Conservation (phyloP, 225 moss, liverwort and hornwort genomes). For the Pseudisothecium myosuroides region DNA sequence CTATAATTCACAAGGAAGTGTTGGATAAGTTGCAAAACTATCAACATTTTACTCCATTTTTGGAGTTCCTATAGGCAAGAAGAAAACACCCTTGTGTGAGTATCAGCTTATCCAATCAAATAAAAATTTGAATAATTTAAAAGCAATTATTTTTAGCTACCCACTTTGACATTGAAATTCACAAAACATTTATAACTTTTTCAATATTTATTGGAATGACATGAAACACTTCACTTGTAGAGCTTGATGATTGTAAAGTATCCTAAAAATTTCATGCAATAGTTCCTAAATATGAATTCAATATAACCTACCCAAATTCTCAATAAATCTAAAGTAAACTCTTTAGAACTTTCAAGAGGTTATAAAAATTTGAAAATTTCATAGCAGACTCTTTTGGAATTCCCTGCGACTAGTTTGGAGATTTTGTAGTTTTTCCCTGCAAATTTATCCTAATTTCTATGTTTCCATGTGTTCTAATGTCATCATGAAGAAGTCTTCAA, state of each 20-base stretch:
- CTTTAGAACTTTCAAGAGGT: not conserved
- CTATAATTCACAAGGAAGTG: not conserved
- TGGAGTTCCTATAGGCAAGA: rapidly evolving
- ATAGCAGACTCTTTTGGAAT: no score
- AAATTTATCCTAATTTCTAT: no score
- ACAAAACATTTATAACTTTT: not conserved
- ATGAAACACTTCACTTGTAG: not conserved
- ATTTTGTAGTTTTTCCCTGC: no score
- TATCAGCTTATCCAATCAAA: not conserved
- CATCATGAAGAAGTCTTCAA: no score
- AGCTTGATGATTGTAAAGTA: not conserved
- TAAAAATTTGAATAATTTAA: not conserved
- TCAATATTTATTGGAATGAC: not conserved
- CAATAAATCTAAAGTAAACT: not conserved
- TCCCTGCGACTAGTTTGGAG: no score
- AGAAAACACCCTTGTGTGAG: rapidly evolving
- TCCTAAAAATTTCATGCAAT: not conserved
- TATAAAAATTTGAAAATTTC: not conserved
- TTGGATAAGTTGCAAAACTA: not conserved
- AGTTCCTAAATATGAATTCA: not conserved
- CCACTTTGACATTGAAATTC: not conserved
- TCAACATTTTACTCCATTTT: not conserved
- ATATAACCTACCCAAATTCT: not conserved
- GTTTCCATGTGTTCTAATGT: no score
- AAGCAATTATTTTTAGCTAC: not conserved